A percentile compares a stretch with the other conserved stretches of the same genome.
phyloP scores from a whole-genome alignment of 495 filamentous ascomycete species.

The Chaetomidium leptoderma region DNA sequence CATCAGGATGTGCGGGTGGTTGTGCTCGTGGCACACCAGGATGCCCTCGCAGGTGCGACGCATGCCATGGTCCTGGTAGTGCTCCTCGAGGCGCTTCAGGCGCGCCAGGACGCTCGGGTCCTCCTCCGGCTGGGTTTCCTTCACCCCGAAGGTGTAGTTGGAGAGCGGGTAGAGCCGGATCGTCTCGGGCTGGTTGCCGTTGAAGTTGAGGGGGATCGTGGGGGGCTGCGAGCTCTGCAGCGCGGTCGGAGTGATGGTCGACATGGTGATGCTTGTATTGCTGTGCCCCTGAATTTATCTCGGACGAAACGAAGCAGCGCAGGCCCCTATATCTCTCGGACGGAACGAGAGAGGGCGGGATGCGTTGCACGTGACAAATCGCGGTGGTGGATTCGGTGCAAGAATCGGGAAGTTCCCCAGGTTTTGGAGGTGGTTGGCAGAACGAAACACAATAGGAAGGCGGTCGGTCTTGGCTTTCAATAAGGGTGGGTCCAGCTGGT shows the following conservation, averaged over 20 bases:
- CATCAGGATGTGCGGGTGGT: slow-evolving; percentile 97
- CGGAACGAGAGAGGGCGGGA: neutral
- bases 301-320: neutral
- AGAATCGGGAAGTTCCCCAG: neutral
- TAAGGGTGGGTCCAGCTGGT: neutral
- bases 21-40: slow-evolving; percentile 96
- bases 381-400: too few relatives aligned
- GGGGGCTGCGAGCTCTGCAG: slow-evolving; percentile 74
- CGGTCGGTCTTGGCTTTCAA: neutral
- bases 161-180: slow-evolving; percentile 93
- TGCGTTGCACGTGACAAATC: neutral
- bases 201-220: slow-evolving; percentile 75
- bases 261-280: slow-evolving; percentile 55
- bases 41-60: slow-evolving; percentile 94
- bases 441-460: neutral
- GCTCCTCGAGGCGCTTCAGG: slow-evolving; percentile 86
- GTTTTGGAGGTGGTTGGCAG: neutral
- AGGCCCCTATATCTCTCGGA: too few relatives aligned
- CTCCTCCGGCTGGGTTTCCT: slow-evolving; percentile 96
- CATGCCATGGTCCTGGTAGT: slow-evolving; percentile 91
- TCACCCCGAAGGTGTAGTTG: slow-evolving; percentile 98
- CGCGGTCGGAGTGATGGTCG: slow-evolving; percentile 63
- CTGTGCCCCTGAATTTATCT: neutral
- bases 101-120: slow-evolving; percentile 92
- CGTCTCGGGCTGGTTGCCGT: slow-evolving; percentile 80